Base-by-base conservation (phyloP, 176 grass and related monocot species). In the Juncus effusus region DNA sequence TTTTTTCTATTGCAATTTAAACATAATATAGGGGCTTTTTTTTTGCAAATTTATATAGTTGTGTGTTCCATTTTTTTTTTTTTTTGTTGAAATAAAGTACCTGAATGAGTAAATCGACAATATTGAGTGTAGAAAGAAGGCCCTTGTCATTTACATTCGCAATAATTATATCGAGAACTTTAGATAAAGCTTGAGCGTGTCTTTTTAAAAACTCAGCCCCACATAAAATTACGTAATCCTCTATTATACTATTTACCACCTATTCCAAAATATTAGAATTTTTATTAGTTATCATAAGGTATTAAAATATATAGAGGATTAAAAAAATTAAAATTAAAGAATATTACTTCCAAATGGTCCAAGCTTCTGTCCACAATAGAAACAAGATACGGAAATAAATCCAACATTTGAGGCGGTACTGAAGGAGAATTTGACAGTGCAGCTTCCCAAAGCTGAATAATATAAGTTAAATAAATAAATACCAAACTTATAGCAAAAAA, bases 61-160 rank as follows among this genome's bases (percentile, higher is more conserved):
- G n/a, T n/a, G n/a, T 28, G 19, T 28, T 28, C 1, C 19, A 50
- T 63, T 70, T 55, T 5, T 65, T 11, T 37, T 63, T 70, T 55
- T 5, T 65, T 11, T 37, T 56, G 10, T 61, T 60, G 19, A 67
- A 52, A 65, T 60, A n/a, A 57, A 42, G n/a, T 85, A 99, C 94
- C 88, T 99, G 94, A 69, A 99, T 56, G 69, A 99, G 78, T 77
- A 99, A 65, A 84, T 99, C 94, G 63, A 99, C 78, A 28, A 84
- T 59, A 65, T 85, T 76, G 60, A 99, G 85, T 40, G 80, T 61
- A 42, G 83, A 80, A 76, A 93, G 76, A 70, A 93, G 78, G 52
- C 88, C 94, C 63, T 93, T 99, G 65, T 99, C 94, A 76, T 93
- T 99, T 47, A 93, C 94, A 78, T 80, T 99, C 71, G 75, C 83